Evolutionary conservation across 306 rosid species (phyloP).

Genomic region (Oemleria cerasiformis): DNA sequence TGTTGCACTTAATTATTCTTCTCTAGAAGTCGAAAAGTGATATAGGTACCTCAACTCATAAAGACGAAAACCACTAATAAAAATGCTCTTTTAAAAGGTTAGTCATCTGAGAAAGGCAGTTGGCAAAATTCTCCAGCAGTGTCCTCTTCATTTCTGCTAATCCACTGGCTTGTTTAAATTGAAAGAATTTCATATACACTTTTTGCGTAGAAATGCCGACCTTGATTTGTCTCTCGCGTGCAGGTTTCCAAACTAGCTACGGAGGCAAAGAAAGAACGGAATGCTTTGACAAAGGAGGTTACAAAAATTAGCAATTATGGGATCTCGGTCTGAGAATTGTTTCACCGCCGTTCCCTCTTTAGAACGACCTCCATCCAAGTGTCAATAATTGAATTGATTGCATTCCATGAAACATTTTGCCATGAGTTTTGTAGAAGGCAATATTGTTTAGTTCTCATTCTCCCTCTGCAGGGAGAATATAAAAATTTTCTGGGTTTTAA

Average conservation of each 20-base stretch:
- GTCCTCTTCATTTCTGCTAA: neutral
- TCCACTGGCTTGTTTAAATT: neutral
- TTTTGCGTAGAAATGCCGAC: slow-evolving; percentile 22
- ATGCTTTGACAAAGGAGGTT: slow-evolving; percentile 60
- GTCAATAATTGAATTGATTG: slow-evolving; percentile 8
- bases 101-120: neutral
- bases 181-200: neutral
- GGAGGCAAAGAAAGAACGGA: slow-evolving; percentile 72
- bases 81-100: neutral
- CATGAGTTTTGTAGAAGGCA: neutral
- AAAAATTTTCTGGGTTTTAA: no score
- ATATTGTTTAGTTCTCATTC: neutral
- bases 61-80: neutral
- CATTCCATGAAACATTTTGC: neutral
- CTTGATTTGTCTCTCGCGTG: slow-evolving; percentile 26
- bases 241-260: slow-evolving; percentile 75
- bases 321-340: slow-evolving; percentile 63
- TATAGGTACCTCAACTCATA: neutral
- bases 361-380: neutral
- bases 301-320: slow-evolving; percentile 82
- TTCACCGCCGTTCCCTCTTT: slow-evolving; percentile 8
- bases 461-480: slow-evolving; percentile 1
- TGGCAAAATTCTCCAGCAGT: neutral
- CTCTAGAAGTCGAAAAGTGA: neutral
- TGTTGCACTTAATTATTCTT: slow-evolving; percentile 7